These are phyloP conservation scores for Lentinula novae-zelandiae DNA, from an alignment of 1,284 basidiomycete genomes.

Conservation along the genomic window DNA sequence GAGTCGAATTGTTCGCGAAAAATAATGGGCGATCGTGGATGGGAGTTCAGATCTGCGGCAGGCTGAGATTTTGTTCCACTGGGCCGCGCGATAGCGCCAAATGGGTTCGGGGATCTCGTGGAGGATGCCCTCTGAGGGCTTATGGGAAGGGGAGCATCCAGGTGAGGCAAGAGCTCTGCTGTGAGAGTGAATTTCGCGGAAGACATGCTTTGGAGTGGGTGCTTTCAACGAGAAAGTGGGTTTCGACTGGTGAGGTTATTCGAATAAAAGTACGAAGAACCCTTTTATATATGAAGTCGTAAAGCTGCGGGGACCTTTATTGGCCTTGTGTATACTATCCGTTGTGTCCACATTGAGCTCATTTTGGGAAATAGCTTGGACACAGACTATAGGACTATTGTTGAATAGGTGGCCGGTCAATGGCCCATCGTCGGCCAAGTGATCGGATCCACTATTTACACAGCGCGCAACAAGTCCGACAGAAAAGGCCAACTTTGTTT, in stretches of 20 bases:
- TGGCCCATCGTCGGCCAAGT: no score
- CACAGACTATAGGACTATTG: no score
- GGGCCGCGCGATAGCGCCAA: not conserved
- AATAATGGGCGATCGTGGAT: not conserved
- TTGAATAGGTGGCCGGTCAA: no score
- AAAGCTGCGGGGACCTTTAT: no score
- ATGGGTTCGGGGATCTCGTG: not conserved
- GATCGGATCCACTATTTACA: no score
- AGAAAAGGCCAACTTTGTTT: no score
- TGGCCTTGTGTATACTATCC: no score
- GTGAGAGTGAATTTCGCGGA: not conserved
- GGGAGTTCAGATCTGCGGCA: not conserved
- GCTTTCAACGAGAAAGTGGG: not conserved
- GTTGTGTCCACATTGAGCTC: no score
- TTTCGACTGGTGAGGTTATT: not conserved
- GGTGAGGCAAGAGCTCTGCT: not conserved
- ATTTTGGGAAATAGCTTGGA: no score
- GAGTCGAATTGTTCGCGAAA: not conserved
- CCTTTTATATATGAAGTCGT: no score
- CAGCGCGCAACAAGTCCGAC: no score
- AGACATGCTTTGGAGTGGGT: not conserved
- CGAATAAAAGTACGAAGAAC: not conserved
- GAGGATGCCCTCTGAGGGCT: not conserved
- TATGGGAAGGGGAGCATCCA: not conserved
- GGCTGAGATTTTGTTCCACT: not conserved